Conservation (phyloP, 768 basidiomycete species). For the Suillus paluster region DNA sequence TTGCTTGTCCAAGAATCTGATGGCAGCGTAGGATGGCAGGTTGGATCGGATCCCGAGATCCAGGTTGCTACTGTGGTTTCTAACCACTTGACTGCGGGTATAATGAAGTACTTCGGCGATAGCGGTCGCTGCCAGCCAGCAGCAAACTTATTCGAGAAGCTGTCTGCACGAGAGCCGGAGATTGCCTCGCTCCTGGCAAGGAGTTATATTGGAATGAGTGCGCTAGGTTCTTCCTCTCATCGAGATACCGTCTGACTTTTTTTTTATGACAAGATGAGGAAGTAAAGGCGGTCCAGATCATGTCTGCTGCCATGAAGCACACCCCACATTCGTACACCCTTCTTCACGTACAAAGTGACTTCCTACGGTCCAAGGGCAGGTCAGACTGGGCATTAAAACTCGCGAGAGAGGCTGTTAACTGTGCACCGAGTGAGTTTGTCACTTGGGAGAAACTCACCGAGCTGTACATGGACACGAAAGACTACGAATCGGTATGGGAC, state of each 20-base stretch:
- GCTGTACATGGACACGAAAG: conserved; percentile 86
- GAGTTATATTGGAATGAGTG: conserved; percentile 97
- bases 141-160: conserved; percentile 93
- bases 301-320: conserved; percentile 79
- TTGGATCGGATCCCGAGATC: conserved; percentile 97
- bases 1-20: conserved; percentile 6
- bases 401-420: conserved; percentile 94
- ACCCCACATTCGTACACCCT: conserved; percentile 94
- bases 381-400: conserved; percentile 89
- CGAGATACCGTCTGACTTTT: background rate
- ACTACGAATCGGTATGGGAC: conserved; percentile 68
- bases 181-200: conserved; percentile 85
- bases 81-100: conserved; percentile 92
- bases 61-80: conserved; percentile 97
- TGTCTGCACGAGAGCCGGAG: conserved; percentile 85
- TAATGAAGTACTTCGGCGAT: conserved; percentile 97
- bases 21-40: conserved; percentile 84
- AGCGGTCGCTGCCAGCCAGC: conserved; percentile 85
- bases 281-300: conserved; percentile 96
- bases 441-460: conserved; percentile 99
- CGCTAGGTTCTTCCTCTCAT: conserved; percentile 35
- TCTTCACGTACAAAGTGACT: conserved; percentile 93
- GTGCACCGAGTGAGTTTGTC: conserved; percentile 97
- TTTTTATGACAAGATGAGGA: conserved; percentile 76
- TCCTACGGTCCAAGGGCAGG: conserved; percentile 85